Conservation (phyloP, 192 early-diverging fungal genomes). For the Coemansia sp. region DNA sequence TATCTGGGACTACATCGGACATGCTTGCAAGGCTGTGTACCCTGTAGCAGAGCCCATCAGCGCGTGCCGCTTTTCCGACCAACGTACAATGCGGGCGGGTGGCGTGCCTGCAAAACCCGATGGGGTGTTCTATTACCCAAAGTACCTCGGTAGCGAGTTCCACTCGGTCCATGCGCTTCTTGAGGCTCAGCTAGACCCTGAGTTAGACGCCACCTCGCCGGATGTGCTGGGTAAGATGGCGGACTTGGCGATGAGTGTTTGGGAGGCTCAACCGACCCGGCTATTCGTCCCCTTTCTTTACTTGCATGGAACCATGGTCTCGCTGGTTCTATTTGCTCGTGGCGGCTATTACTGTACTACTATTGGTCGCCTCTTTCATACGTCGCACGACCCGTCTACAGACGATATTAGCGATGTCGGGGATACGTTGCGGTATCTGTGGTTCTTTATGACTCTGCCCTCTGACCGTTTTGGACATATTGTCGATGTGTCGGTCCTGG, state of each 20-base stretch:
- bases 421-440: slow-evolving; percentile 1
- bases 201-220: not conserved
- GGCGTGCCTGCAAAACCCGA: not conserved
- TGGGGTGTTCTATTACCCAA: not conserved
- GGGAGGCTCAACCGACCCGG: slow-evolving; percentile 11
- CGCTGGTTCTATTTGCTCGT: slow-evolving; percentile 5
- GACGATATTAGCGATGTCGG: not conserved
- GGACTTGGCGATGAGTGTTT: not conserved
- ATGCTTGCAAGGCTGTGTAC: not conserved
- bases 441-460: not conserved
- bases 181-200: not conserved
- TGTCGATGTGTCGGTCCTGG: not conserved
- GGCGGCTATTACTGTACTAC: not conserved
- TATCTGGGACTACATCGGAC: not conserved
- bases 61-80: not conserved
- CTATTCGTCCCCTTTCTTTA: slow-evolving; percentile 3
- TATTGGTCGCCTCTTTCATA: not conserved
- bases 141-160: not conserved
- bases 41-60: not conserved
- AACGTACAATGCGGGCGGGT: not conserved
- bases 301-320: not conserved
- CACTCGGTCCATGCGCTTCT: not conserved
- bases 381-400: not conserved
- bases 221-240: slow-evolving; percentile 5
- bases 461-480: not conserved